phyloP scores from a whole-genome alignment of 2,329 filamentous ascomycete species.

The Venturia aucupariae region DNA sequence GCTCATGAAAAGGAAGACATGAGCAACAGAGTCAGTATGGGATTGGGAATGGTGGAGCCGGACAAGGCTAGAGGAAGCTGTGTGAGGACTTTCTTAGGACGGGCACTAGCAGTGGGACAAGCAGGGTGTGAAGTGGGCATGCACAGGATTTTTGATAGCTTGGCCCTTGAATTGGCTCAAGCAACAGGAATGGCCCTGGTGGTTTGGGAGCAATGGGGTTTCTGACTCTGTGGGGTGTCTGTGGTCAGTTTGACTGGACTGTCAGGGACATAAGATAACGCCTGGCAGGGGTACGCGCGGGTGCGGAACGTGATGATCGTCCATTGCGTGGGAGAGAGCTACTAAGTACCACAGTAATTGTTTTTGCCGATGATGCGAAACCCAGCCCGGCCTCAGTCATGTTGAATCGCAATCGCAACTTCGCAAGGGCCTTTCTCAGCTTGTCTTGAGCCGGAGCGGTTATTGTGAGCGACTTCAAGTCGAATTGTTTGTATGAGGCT shows the following conservation, averaged over 20 bases:
- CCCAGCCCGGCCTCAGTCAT: background rate
- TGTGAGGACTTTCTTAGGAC: background rate
- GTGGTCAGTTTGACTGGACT: background rate
- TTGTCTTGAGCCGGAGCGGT: background rate
- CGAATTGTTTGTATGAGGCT: too few relatives aligned
- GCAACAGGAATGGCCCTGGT: constrained; percentile 2
- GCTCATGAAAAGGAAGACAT: background rate
- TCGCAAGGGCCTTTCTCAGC: background rate
- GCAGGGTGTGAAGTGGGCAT: constrained; percentile 1
- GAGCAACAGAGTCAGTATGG: background rate
- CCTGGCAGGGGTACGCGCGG: background rate
- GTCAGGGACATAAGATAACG: background rate
- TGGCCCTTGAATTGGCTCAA: background rate
- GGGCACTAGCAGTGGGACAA: constrained; percentile 7
- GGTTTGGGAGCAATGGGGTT: background rate
- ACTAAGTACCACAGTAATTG: background rate
- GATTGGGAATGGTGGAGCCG: background rate
- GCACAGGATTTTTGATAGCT: background rate
- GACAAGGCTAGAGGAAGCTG: background rate
- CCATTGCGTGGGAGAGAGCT: background rate
- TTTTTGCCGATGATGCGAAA: background rate
- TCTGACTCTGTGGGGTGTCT: constrained; percentile 5
- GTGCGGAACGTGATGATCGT: background rate
- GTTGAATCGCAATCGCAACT: background rate
- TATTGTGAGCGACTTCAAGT: too few relatives aligned